Evolutionary conservation across 139 green algal genomes (phyloP).

Genomic region (Haematococcus sp.): DNA sequence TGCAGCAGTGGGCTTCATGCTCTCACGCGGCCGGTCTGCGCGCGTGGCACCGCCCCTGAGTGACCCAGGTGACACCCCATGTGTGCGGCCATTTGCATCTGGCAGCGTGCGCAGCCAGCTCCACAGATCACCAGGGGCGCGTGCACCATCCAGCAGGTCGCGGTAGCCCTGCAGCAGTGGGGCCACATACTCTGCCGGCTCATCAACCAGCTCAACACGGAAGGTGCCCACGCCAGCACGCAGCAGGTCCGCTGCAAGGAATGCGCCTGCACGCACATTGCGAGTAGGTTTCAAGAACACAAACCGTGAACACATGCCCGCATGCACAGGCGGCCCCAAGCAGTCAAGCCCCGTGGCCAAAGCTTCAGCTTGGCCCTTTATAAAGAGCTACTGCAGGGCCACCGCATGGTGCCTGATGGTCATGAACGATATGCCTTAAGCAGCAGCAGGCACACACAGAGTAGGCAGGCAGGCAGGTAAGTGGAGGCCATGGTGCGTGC

Average conservation of each 20-base stretch:
- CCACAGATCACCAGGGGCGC: slow-evolving; percentile 33
- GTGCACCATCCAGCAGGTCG: slow-evolving; percentile 28
- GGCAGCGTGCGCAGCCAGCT: slow-evolving; percentile 44
- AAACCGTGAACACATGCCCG: neutral
- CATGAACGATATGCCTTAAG: too few relatives aligned
- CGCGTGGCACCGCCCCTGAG: slow-evolving; percentile 25
- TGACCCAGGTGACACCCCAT: slow-evolving; percentile 52
- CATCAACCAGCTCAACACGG: slow-evolving; percentile 83
- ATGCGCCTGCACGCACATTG: slow-evolving; percentile 23
- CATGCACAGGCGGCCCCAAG: neutral
- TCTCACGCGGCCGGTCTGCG: slow-evolving; percentile 23
- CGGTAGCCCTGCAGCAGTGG: slow-evolving; percentile 67
- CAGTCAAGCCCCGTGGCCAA: neutral
- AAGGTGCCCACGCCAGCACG: slow-evolving; percentile 40
- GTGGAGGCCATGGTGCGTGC: too few relatives aligned
- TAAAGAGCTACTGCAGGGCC: neutral
- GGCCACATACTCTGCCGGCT: slow-evolving; percentile 53
- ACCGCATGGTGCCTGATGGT: neutral
- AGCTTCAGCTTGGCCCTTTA: neutral
- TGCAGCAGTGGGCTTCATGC: slow-evolving; percentile 40
- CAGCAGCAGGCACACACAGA: too few relatives aligned
- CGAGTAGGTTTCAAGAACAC: neutral
- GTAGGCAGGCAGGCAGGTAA: too few relatives aligned
- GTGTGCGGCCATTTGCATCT: slow-evolving; percentile 44
- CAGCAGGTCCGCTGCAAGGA: slow-evolving; percentile 37